Conservation (phyloP, 441 rosid genomes). For the Eugenia klotzschiana region DNA sequence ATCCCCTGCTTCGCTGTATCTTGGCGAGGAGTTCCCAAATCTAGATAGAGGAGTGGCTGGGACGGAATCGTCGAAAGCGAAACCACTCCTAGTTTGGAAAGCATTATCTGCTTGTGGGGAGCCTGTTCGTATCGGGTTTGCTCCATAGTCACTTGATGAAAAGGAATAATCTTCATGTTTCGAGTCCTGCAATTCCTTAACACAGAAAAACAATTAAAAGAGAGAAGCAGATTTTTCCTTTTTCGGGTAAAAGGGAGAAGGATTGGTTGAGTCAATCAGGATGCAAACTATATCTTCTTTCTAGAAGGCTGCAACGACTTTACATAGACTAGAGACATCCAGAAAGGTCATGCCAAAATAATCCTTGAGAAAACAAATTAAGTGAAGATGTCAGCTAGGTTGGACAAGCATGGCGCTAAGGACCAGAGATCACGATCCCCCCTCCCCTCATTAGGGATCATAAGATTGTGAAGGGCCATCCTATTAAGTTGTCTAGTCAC, state of each 20-base stretch:
- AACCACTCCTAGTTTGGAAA: constrained; percentile 41
- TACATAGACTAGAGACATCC: not conserved
- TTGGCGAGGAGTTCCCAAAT: constrained; percentile 67
- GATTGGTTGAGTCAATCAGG: not conserved
- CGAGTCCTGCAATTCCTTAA: constrained; percentile 28
- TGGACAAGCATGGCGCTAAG: not conserved
- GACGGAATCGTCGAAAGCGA: constrained; percentile 74
- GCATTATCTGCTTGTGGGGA: constrained; percentile 46
- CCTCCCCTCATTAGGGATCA: not conserved
- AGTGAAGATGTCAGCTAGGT: not conserved
- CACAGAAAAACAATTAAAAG: not conserved
- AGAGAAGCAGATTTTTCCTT: not conserved
- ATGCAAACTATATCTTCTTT: not conserved
- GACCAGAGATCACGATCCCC: not conserved
- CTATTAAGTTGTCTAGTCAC: not conserved
- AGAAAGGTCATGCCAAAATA: not conserved
- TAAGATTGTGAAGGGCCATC: not conserved
- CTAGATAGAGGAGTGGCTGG: constrained; percentile 77
- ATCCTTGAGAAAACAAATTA: not conserved
- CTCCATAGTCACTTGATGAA: constrained; percentile 51
- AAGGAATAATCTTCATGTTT: constrained; percentile 32
- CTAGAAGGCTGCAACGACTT: not conserved
- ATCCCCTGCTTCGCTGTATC: constrained; percentile 71
- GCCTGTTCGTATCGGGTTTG: constrained; percentile 37
- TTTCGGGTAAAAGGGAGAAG: not conserved